A percentile compares a stretch with the other conserved stretches of the same genome.
phyloP scores from a whole-genome alignment of 2,329 filamentous ascomycete genomes.

The Neofusicoccum ribis region DNA sequence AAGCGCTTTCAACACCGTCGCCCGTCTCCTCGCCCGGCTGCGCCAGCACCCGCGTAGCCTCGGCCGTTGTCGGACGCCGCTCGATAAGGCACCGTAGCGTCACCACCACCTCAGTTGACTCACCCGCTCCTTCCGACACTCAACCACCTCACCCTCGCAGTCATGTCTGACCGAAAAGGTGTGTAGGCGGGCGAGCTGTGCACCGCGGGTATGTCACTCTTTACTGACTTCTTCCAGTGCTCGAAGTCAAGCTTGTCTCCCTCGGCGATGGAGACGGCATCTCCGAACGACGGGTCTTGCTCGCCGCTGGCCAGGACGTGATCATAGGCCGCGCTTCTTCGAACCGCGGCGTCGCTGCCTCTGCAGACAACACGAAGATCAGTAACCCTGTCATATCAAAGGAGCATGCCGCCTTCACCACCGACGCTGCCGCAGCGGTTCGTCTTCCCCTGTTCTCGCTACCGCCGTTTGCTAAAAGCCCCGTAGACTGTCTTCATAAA shows the following conservation, averaged over 20 bases:
- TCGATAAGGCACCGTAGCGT: constrained; percentile 16
- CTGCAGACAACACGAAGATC: constrained; percentile 63
- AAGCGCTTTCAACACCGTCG: not conserved
- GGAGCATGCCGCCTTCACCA: constrained; percentile 58
- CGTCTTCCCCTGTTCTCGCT: not conserved
- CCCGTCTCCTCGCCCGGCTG: not conserved
- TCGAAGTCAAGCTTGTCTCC: constrained; percentile 34
- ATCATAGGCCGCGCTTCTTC: constrained; percentile 47
- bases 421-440: constrained; percentile 23
- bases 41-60: not conserved
- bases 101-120: constrained; percentile 16
- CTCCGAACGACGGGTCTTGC: constrained; percentile 32
- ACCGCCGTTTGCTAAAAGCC: not conserved
- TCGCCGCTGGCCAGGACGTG: constrained; percentile 30
- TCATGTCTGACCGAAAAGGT: constrained; percentile 17
- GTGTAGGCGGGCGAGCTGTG: constrained; percentile 23
- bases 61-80: constrained; percentile 8
- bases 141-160: not conserved
- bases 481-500: constrained; percentile 45
- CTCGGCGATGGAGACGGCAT: constrained; percentile 43
- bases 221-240: constrained; percentile 41
- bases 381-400: constrained; percentile 73
- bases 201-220: constrained; percentile 19
- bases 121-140: not conserved
- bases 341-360: constrained; percentile 39